phyloP scores from a whole-genome alignment of 805 yeast species.

The Scheffersomyces stipitis region DNA sequence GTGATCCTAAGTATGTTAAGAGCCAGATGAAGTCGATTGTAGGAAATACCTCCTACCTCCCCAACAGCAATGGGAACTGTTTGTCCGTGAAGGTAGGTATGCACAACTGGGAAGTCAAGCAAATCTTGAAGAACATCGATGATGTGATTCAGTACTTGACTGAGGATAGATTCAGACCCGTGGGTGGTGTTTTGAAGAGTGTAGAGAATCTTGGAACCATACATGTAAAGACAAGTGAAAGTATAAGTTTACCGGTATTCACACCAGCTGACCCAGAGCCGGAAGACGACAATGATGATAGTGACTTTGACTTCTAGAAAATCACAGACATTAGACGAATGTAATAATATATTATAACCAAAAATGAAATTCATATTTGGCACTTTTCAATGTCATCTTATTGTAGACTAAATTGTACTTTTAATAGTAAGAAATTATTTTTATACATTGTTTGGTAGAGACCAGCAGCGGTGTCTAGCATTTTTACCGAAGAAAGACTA shows the following conservation, averaged over 20 bases:
- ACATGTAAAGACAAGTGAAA: slow-evolving; percentile 64
- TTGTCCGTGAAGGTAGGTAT: slow-evolving; percentile 61
- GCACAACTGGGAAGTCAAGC: slow-evolving; percentile 41
- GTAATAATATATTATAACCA: too few species aligned
- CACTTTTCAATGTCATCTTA: too few species aligned
- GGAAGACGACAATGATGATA: slow-evolving; percentile 19
- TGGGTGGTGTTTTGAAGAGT: slow-evolving; percentile 56
- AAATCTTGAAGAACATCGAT: slow-evolving; percentile 53
- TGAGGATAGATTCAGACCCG: slow-evolving; percentile 45
- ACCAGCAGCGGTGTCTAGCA: too few species aligned
- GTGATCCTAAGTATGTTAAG: slow-evolving; percentile 64
- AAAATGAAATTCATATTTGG: too few species aligned
- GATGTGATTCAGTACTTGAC: slow-evolving; percentile 51
- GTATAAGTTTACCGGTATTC: slow-evolving; percentile 61
- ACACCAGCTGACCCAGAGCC: slow-evolving; percentile 7
- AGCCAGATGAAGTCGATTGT: slow-evolving; percentile 66
- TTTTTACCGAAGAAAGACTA: too few species aligned
- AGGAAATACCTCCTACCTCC: slow-evolving; percentile 56
- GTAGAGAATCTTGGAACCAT: slow-evolving; percentile 47
- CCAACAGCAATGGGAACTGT: slow-evolving; percentile 63
- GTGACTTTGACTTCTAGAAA: slow-evolving; percentile 21
- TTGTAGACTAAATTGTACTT: too few species aligned
- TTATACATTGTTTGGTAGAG: too few species aligned
- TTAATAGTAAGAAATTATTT: too few species aligned
- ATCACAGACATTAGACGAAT: background rate